Evolutionary conservation across 805 yeast species (phyloP).

Genomic region (Debaryomyces tyrocola): DNA sequence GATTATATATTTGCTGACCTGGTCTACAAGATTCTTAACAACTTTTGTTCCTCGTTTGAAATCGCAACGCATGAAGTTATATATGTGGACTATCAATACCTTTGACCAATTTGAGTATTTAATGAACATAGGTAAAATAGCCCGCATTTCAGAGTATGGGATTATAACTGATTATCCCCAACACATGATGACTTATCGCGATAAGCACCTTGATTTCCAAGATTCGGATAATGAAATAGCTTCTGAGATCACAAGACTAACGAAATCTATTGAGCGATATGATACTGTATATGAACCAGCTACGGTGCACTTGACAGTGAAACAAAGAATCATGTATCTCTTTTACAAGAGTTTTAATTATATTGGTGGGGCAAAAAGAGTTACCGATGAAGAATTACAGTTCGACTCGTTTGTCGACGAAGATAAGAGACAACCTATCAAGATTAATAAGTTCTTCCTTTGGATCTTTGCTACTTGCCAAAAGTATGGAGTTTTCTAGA

Average conservation of each 20-base stretch:
- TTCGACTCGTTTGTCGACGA: slow-evolving; percentile 22
- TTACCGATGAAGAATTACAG: slow-evolving; percentile 15
- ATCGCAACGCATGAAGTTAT: slow-evolving; percentile 30
- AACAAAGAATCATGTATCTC: slow-evolving; percentile 14
- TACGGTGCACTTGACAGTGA: background rate
- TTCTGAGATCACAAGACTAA: slow-evolving; percentile 8
- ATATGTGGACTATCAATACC: slow-evolving; percentile 42
- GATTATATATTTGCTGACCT: slow-evolving; percentile 35
- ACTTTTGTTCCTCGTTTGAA: slow-evolving; percentile 37
- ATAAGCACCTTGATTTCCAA: background rate
- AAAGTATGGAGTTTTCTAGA: slow-evolving; percentile 23
- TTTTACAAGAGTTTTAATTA: slow-evolving; percentile 10
- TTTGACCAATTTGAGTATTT: slow-evolving; percentile 36
- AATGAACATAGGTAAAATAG: slow-evolving; percentile 20
- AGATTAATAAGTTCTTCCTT: slow-evolving; percentile 10
- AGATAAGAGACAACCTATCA: slow-evolving; percentile 8
- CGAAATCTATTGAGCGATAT: slow-evolving; percentile 3
- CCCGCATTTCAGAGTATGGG: slow-evolving; percentile 31
- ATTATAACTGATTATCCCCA: slow-evolving; percentile 39
- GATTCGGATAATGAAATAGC: slow-evolving; percentile 3
- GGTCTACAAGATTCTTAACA: slow-evolving; percentile 35
- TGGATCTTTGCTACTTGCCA: slow-evolving; percentile 25
- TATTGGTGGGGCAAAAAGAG: slow-evolving; percentile 10
- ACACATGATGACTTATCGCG: slow-evolving; percentile 21
- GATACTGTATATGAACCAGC: slow-evolving; percentile 1